Evolutionary conservation across 345 rosid species (phyloP).

Genomic region (Cardamine chenopodiifolia): DNA sequence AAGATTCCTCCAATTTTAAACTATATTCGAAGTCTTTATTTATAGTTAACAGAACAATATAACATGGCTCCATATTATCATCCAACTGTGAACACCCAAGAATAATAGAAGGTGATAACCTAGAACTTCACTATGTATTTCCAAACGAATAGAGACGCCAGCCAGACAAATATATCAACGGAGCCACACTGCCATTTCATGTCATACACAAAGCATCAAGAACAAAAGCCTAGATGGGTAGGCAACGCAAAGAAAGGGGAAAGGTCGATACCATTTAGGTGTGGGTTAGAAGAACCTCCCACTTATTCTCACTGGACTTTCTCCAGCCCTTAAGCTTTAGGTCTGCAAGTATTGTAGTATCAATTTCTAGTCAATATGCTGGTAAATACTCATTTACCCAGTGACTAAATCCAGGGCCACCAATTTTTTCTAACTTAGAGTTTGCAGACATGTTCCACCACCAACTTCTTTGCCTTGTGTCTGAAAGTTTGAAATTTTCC

Average conservation of each 20-base stretch:
- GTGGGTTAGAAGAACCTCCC: slow-evolving; percentile 88
- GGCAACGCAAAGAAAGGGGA: slow-evolving; percentile 6
- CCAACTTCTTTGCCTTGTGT: slow-evolving; percentile 41
- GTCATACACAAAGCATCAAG: slow-evolving; percentile 13
- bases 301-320: slow-evolving; percentile 53
- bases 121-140: not conserved
- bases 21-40: not conserved
- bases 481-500: slow-evolving; percentile 38
- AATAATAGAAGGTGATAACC: not conserved
- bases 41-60: not conserved
- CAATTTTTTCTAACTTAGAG: slow-evolving; percentile 64
- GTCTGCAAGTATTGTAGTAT: slow-evolving; percentile 53
- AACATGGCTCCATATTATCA: not conserved
- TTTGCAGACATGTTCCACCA: slow-evolving; percentile 63
- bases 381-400: slow-evolving; percentile 79
- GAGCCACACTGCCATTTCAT: not conserved
- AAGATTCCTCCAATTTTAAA: not conserved
- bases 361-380: slow-evolving; percentile 66
- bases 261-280: slow-evolving; percentile 75
- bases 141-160: not conserved
- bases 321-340: slow-evolving; percentile 84
- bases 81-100: not conserved
- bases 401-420: slow-evolving; percentile 71
- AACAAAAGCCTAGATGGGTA: slow-evolving; percentile 23
- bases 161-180: slow-evolving; percentile 1